These are phyloP conservation scores for Solanum lycopersicoides DNA, from an alignment of 257 asterid species.

Conservation along the genomic window DNA sequence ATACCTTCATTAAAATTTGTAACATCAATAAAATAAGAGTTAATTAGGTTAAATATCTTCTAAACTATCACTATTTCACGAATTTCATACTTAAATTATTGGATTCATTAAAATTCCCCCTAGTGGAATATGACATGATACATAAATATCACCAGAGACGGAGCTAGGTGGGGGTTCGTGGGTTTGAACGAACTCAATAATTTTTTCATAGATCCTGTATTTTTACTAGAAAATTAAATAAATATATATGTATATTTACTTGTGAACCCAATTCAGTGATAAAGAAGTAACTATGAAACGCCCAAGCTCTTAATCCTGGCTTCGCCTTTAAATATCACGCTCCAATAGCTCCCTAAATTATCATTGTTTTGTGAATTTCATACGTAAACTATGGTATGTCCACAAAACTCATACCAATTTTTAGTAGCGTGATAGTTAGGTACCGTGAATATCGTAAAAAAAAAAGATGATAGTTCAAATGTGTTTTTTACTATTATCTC, in stretches of 20 bases:
- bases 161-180: background rate
- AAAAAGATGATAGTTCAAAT: background rate
- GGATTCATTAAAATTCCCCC: background rate
- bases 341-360: background rate
- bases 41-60: background rate
- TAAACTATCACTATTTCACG: background rate
- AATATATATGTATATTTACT: too few relatives aligned
- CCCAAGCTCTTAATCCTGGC: background rate
- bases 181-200: too few relatives aligned
- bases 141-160: background rate
- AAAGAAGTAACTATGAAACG: background rate
- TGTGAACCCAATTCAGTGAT: background rate
- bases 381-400: background rate
- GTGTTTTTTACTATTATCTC: background rate
- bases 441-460: background rate
- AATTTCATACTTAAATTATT: background rate
- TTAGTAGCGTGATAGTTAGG: background rate
- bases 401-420: too few relatives aligned
- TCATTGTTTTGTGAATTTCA: too few relatives aligned
- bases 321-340: background rate
- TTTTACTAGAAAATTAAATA: too few relatives aligned
- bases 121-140: background rate
- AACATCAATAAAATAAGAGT: background rate
- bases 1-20: background rate
- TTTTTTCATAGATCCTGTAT: too few relatives aligned